Percentiles rank a stretch among this genome's conserved stretches.
These are phyloP conservation scores for Hericium rajendrae DNA, from an alignment of 768 basidiomycete genomes.

Conservation along the genomic window DNA sequence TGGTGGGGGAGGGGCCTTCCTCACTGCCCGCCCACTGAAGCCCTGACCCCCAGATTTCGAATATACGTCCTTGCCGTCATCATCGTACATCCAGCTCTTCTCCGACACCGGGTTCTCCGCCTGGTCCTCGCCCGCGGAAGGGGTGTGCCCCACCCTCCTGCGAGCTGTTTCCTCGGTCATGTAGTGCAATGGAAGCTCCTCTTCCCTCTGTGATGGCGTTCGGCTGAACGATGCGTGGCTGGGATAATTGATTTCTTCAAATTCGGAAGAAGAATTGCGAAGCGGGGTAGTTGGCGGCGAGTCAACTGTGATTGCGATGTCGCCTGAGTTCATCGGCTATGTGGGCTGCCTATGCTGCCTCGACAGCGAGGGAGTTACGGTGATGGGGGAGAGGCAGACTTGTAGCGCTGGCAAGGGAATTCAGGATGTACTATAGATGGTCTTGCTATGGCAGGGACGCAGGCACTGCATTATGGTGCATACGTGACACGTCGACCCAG, in stretches of 20 bases:
- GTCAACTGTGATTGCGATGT: conserved; percentile 65
- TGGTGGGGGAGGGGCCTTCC: conserved; percentile 49
- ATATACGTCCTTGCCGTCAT: conserved; percentile 62
- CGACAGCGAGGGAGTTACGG: neutral
- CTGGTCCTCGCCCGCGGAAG: conserved; percentile 22
- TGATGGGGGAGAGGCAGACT: too few relatives aligned
- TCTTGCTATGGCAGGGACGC: neutral
- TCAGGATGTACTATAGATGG: too few relatives aligned
- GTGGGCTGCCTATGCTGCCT: conserved; percentile 4
- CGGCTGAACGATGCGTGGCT: conserved; percentile 22
- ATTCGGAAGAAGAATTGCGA: conserved; percentile 55
- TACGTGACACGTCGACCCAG: conserved; percentile 1
- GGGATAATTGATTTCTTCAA: conserved; percentile 62
- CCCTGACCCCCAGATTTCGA: conserved; percentile 30
- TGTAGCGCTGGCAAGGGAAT: neutral
- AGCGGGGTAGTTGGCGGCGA: conserved; percentile 39
- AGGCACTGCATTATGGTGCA: neutral
- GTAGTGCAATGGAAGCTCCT: conserved; percentile 41
- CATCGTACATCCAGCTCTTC: conserved; percentile 31
- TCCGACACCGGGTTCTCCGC: conserved; percentile 15
- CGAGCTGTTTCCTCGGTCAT: conserved; percentile 40
- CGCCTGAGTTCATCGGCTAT: conserved; percentile 49
- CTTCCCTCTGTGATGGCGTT: conserved; percentile 22
- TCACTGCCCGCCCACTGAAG: conserved; percentile 32
- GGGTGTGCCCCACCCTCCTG: conserved; percentile 31